Evolutionary conservation across 495 filamentous ascomycete species (phyloP), one percentile per base, ranked within the genome.

Genomic region (Jackrogersella minutella): DNA sequence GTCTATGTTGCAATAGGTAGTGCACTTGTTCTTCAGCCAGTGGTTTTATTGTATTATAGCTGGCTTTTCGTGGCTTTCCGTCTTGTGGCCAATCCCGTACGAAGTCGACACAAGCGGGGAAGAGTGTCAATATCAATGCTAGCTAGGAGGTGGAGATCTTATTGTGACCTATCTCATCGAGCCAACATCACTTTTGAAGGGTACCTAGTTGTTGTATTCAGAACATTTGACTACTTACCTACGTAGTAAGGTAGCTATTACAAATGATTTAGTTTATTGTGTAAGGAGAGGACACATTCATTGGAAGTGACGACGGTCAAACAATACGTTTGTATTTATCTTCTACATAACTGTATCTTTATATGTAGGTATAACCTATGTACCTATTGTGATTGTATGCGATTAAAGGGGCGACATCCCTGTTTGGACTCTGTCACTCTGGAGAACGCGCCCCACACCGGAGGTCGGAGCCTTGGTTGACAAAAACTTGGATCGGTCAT

Each of bases 41-140:
- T n/a, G n/a, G n/a, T n/a, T 17, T 49, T 17, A 22, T 53, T n/a
- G n/a, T n/a, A n/a, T n/a, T n/a, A n/a, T n/a, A n/a, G n/a, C n/a
- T n/a, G n/a, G n/a, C n/a, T n/a, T n/a, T n/a, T n/a, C n/a, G n/a
- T n/a, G n/a, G n/a, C n/a, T n/a, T n/a, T n/a, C n/a, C n/a, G n/a
- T n/a, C 30, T 44, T 36, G 39, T 26, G 17, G 13, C 31, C 39
- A 44, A n/a, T n/a, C 24, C 30, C 40, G 36, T 31, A 37, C 8
- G 43, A 49, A 30, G 31, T 41, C 40, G 37, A 36, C 5, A 60
- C n/a, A 57, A 55, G 67, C 53, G 65, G 65, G 65, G 65, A 62
- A 68, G 64, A 37, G n/a, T 36, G n/a, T 26, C 3, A 37, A 22
- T 56, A 34, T 10, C 5, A 13, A 51, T 30, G 34, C 33, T 8